These are phyloP conservation scores for Salix suchowensis DNA, from an alignment of 345 rosid genomes.

Conservation along the genomic window DNA sequence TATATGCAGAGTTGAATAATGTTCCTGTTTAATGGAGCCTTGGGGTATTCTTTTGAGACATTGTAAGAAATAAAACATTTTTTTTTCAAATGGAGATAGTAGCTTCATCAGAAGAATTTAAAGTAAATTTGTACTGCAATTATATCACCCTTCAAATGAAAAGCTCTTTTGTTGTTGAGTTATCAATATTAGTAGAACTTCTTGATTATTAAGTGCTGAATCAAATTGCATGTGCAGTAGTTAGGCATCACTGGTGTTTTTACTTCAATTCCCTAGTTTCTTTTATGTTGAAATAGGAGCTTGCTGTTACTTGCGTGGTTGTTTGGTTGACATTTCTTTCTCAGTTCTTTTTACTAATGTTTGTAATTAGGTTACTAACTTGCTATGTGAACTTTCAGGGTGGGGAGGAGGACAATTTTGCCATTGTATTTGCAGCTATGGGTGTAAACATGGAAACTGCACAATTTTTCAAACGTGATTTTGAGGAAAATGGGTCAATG, in stretches of 20 bases:
- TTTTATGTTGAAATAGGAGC: neutral
- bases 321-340: neutral
- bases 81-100: neutral
- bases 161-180: neutral
- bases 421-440: slow-evolving; percentile 98
- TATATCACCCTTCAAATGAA: neutral
- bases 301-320: neutral
- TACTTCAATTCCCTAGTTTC: neutral
- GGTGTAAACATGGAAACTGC: slow-evolving; percentile 99
- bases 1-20: neutral
- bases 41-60: neutral
- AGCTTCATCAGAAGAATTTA: neutral
- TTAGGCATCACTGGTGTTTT: neutral
- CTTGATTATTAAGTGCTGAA: neutral
- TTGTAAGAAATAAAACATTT: neutral
- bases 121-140: neutral
- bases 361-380: neutral
- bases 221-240: neutral
- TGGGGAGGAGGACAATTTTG: slow-evolving; percentile 87
- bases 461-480: slow-evolving; percentile 95
- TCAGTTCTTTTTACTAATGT: neutral
- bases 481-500: slow-evolving; percentile 98
- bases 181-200: neutral
- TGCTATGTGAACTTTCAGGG: slow-evolving; percentile 43
- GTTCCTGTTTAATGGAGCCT: neutral